Conservation (phyloP, 352 stramenopile species). For the Globisporangium rhizosaccharum region DNA sequence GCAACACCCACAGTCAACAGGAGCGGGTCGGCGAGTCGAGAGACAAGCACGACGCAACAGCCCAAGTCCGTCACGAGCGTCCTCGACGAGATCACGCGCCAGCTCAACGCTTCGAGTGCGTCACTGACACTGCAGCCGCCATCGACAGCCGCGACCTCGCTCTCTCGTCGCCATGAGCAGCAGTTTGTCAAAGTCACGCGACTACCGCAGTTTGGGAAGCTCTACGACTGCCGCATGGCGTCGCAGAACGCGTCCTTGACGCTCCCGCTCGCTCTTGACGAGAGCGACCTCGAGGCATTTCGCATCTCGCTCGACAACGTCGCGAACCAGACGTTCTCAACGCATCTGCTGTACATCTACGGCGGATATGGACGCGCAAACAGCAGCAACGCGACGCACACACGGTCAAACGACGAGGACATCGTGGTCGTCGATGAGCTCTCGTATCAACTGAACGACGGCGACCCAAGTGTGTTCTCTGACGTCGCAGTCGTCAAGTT, state of each 20-base stretch:
- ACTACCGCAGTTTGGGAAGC: conserved; percentile 41
- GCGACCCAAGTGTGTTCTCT: conserved; percentile 17
- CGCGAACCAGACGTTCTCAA: conserved; percentile 31
- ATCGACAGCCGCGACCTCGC: no score
- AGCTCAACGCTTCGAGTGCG: no score
- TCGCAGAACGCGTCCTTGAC: conserved; percentile 14
- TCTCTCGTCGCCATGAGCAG: background rate
- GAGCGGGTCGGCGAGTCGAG: background rate
- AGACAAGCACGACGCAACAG: background rate
- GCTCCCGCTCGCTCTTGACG: conserved; percentile 3
- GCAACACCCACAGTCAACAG: background rate
- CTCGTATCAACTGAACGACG: conserved; percentile 45
- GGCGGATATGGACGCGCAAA: conserved; percentile 9
- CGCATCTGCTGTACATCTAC: conserved; percentile 47
- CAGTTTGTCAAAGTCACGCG: conserved; percentile 35
- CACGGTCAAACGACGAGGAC: background rate
- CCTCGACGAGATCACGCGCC: background rate
- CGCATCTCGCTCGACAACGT: conserved; percentile 19
- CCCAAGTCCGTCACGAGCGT: background rate
- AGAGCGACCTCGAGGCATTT: conserved; percentile 21
- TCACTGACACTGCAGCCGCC: no score
- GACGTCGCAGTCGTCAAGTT: conserved; percentile 10
- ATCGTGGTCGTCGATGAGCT: conserved; percentile 31
- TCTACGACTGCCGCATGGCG: conserved; percentile 47
- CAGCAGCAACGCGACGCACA: background rate